phyloP scores from a whole-genome alignment of 768 basidiomycete species.

The Naganishia vishniacii region DNA sequence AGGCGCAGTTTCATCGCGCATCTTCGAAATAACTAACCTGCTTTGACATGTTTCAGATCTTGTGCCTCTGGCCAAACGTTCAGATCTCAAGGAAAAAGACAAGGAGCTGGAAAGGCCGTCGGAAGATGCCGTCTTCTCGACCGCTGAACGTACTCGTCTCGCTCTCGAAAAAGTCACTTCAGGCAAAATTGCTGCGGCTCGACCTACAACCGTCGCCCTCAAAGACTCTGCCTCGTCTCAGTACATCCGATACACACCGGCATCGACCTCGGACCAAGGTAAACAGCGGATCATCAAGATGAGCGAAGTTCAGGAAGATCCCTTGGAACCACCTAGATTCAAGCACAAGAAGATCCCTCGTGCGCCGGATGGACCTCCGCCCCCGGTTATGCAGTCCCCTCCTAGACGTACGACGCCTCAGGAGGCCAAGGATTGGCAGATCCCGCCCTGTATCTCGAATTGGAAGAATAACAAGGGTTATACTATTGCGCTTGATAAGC shows the following conservation, averaged over 20 bases:
- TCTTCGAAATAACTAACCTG: background rate
- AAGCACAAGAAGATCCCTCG: constrained; percentile 99
- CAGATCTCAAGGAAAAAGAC: constrained; percentile 71
- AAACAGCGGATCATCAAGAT: constrained; percentile 99
- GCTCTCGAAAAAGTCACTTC: constrained; percentile 90
- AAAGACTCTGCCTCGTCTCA: constrained; percentile 74
- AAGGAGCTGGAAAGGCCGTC: constrained; percentile 83
- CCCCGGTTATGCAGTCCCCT: constrained; percentile 88
- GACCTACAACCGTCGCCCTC: constrained; percentile 82
- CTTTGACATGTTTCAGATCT: constrained; percentile 60
- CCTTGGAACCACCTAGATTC: constrained; percentile 90
- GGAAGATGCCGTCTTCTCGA: constrained; percentile 85
- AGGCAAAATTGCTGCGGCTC: constrained; percentile 96
- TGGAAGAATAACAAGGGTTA: constrained; percentile 99
- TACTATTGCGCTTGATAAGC: constrained; percentile 96
- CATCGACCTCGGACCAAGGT: constrained; percentile 61
- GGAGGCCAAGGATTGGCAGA: constrained; percentile 99
- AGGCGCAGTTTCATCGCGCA: background rate
- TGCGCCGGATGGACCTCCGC: constrained; percentile 92
- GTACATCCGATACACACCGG: constrained; percentile 95
- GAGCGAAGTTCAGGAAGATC: constrained; percentile 96
- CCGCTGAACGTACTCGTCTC: constrained; percentile 79
- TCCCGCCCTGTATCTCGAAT: constrained; percentile 97
- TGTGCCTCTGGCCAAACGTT: constrained; percentile 81
- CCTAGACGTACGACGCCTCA: constrained; percentile 92